phyloP scores from a whole-genome alignment of 2,329 filamentous ascomycete species.

The Dothistroma pini region DNA sequence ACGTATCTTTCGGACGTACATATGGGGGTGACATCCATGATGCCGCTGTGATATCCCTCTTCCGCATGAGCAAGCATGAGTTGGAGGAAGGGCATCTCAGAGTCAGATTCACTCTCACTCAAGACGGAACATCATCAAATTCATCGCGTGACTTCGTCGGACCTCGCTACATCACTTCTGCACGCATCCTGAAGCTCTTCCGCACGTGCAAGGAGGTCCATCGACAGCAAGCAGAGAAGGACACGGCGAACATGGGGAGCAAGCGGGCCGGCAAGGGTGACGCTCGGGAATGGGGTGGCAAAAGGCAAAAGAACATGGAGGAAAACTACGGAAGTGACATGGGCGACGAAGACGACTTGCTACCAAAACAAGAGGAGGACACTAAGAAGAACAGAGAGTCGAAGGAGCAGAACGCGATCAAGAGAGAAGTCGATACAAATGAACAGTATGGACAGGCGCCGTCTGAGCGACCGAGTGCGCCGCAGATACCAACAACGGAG shows the following conservation, averaged over 20 bases:
- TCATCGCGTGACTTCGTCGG: background rate
- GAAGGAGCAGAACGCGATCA: background rate
- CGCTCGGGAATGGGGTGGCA: background rate
- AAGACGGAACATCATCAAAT: background rate
- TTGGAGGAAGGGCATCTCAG: background rate
- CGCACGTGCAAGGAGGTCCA: background rate
- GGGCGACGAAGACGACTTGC: background rate
- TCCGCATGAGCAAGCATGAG: too few species aligned
- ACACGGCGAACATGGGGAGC: background rate
- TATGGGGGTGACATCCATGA: too few species aligned
- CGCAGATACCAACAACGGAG: too few species aligned
- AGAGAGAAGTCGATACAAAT: too few species aligned
- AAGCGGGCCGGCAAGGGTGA: background rate
- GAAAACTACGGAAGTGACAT: background rate
- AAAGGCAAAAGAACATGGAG: background rate
- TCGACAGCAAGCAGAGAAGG: background rate
- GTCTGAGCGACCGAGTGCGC: too few species aligned
- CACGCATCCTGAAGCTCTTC: background rate
- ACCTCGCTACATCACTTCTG: background rate
- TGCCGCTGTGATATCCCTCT: too few species aligned
- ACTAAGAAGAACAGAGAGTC: background rate
- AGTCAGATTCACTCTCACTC: background rate
- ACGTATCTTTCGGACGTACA: background rate
- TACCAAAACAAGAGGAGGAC: background rate
- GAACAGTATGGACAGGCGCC: too few species aligned